phyloP scores from a whole-genome alignment of 192 early-diverging fungal genomes.

The Gonapodya sp. region DNA sequence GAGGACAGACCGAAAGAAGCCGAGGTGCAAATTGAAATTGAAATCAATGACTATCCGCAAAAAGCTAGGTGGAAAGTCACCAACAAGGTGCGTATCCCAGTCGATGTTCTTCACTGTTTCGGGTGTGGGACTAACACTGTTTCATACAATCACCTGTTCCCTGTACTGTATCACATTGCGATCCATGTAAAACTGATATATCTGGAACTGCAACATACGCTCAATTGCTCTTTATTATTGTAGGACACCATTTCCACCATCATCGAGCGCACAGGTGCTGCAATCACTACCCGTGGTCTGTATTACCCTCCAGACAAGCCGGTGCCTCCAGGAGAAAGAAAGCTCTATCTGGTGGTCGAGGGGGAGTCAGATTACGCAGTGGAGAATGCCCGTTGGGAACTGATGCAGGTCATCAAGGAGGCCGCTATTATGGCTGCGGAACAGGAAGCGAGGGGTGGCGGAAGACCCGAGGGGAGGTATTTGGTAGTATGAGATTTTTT shows the following conservation, averaged over 20 bases:
- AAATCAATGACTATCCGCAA: constrained; percentile 96
- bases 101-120: background rate
- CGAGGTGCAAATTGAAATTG: constrained; percentile 53
- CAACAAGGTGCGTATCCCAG: constrained; percentile 41
- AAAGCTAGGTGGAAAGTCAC: constrained; percentile 94
- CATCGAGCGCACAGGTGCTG: constrained; percentile 83
- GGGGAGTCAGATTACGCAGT: constrained; percentile 80
- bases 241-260: constrained; percentile 84
- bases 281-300: constrained; percentile 88
- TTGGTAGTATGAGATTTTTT: background rate
- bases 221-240: constrained; percentile 1
- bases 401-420: constrained; percentile 83
- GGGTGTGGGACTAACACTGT: background rate
- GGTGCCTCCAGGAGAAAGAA: constrained; percentile 56
- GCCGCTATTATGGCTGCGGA: constrained; percentile 68
- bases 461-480: background rate
- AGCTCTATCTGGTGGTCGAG: constrained; percentile 92
- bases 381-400: constrained; percentile 87
- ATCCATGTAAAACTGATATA: constrained; percentile 8
- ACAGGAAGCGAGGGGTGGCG: constrained; percentile 28
- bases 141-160: background rate
- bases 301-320: constrained; percentile 58
- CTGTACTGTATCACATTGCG: background rate
- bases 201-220: background rate
- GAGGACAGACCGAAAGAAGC: background rate